A percentile compares a stretch with the other conserved stretches of the same genome.
Conservation (phyloP, 495 filamentous ascomycete genomes). For the Glonium stellatum region DNA sequence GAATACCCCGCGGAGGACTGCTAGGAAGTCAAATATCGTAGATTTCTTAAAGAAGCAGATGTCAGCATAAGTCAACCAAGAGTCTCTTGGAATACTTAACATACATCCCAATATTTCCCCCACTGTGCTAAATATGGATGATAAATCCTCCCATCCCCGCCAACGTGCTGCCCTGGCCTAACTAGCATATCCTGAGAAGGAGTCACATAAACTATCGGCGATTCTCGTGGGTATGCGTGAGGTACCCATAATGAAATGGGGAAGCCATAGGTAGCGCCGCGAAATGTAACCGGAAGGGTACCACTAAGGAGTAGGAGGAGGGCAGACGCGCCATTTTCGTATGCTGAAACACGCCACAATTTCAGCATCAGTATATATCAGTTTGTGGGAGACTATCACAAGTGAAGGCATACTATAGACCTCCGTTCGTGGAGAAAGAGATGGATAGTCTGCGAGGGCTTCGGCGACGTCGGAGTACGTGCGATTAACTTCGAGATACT, state of each 20-base stretch:
- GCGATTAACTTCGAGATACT: conserved; percentile 86
- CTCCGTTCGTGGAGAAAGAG: conserved; percentile 83
- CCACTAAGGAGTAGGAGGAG: conserved; percentile 82
- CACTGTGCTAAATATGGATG: conserved; percentile 92
- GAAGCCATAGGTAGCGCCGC: conserved; percentile 83
- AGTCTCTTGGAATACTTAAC: conserved; percentile 32
- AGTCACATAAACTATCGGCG: conserved; percentile 80
- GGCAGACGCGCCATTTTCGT: conserved; percentile 79
- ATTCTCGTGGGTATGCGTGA: conserved; percentile 77
- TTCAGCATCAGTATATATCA: conserved; percentile 18
- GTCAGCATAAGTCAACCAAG: background rate
- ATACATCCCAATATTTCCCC: conserved; percentile 83
- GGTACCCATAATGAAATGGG: conserved; percentile 95
- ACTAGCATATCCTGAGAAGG: conserved; percentile 85
- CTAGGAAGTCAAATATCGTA: conserved; percentile 70
- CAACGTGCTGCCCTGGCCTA: conserved; percentile 87
- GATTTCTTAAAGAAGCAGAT: conserved; percentile 56
- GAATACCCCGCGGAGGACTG: conserved; percentile 79
- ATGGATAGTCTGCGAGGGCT: conserved; percentile 72
- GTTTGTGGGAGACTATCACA: background rate
- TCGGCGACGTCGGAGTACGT: conserved; percentile 88
- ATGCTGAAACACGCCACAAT: conserved; percentile 48
- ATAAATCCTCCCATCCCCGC: conserved; percentile 87
- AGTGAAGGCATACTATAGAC: conserved; percentile 70
- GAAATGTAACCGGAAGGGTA: conserved; percentile 80